Base-by-base conservation (phyloP, 2,329 filamentous ascomycete species). In the Exophiala mesophila region DNA sequence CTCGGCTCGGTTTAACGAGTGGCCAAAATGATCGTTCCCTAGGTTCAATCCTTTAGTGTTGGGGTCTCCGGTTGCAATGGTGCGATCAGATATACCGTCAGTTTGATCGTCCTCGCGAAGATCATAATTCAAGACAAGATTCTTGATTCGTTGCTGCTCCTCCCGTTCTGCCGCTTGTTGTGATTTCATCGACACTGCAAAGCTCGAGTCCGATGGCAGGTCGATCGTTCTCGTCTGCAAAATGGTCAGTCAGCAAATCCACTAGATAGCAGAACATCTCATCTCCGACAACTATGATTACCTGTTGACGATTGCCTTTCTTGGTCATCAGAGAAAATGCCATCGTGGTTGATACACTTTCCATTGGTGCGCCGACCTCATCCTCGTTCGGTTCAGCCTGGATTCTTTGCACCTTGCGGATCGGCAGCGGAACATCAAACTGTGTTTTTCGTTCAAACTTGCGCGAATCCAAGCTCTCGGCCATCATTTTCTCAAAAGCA, bases 111-210 rank as follows among this genome's bases (percentile, higher is more conserved):
- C 76, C 50, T 94, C 88, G 38, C 87, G 82, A 60, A 95, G 79
- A 67, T 98, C 92, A 61, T 96, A 94, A 65, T 96, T 97, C 55
- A 98, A 73, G 40, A 98, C 92, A 33, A 98, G 74, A 59, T 88
- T 95, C 71, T 98, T 98, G 78, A 98, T 98, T 50, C 92, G 85
- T 64, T 96, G 88, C 64, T 98, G 90, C 64, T 98, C 94, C 61
- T 95, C 92, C 39, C 85, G 83, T 62, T 97, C 90, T 2, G 88
- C 90, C 66, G 94, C 85, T 62, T 96, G 89, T 68, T 97, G 89
- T 47, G 79, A 88, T 62, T 88, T 92, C 88, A 98, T 92, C 31
- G 92, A 92, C 53, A 97, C 78, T 4, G 92, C 92, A 66, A 98
- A 96, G 36, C 81, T 89, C 1, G 92, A 97, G 63, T 98, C 86